Base-by-base conservation (phyloP, 2,329 filamentous ascomycete species). In the Alternaria viburni region DNA sequence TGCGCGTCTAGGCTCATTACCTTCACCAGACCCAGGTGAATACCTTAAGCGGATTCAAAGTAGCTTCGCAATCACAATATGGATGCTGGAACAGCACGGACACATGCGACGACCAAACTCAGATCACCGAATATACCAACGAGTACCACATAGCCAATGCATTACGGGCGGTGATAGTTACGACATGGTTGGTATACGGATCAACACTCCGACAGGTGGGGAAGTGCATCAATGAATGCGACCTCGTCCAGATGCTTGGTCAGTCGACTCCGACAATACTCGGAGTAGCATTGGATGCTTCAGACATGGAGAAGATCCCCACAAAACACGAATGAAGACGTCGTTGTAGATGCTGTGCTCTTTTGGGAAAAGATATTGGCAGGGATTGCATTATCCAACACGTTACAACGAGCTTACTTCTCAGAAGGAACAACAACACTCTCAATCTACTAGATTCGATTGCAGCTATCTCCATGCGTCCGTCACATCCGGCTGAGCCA, bases 1-100 rank as follows among this genome's bases (percentile, higher is more conserved):
- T 79, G 17, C 64, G 45, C 19, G 50, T 55, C 28, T 62, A 55
- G 19, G 9, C 4, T n/a, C 21, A n/a, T 41, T 15, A 36, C 13
- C 19, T 52, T 32, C 11, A 41, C 19, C 19, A 23, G 32, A 44
- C 21, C 25, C 6, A 26, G 9, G 10, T 36, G 52, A 54, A 30
- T 36, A 41, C 21, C 28, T 52, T 10, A 8, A 21, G 21, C 19
- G 49, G 36, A 52, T 12, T 32, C 36, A 23, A 19, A 17, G 49
- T 25, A 41, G 28, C 49, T 36, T 4, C 19, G 30, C 49, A 52
- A 36, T 1, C 49, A 36, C 30, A 21, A 36, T 30, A 41, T 41
- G 9, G 17, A 52, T 52, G 19, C 32, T 52, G 9, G 19, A 9
- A 23, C 15, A 52, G 49, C 26, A 41, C 13, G 32, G 49, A 51